phyloP scores from a whole-genome alignment of 1,284 basidiomycete species.

The Apiotrichum siamense region DNA sequence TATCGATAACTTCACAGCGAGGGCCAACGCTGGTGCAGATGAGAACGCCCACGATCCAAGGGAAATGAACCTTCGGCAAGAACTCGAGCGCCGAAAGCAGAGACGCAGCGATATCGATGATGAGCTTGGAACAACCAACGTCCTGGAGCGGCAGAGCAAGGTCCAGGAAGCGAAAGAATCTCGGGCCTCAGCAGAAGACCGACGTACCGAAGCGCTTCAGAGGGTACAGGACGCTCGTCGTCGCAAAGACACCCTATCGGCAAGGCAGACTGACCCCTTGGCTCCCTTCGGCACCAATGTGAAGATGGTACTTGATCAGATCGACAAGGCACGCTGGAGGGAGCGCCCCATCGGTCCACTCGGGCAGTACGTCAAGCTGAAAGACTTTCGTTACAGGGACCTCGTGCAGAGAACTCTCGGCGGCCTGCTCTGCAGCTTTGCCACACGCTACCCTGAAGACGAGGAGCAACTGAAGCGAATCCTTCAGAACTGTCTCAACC shows the following conservation, averaged over 20 bases:
- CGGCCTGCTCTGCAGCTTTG: slow-evolving; percentile 62
- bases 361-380: slow-evolving; percentile 69
- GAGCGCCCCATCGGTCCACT: slow-evolving; percentile 79
- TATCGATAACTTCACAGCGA: no score
- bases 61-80: no score
- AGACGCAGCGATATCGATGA: no score
- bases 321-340: slow-evolving; percentile 58
- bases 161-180: not conserved
- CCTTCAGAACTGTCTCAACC: slow-evolving; percentile 48
- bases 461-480: slow-evolving; percentile 58
- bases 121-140: no score
- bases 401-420: slow-evolving; percentile 65
- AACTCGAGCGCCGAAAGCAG: no score
- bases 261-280: slow-evolving; percentile 52
- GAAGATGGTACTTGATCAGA: slow-evolving; percentile 52
- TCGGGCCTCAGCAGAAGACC: not conserved
- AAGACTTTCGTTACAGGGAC: slow-evolving; percentile 62
- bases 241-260: not conserved
- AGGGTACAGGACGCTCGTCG: not conserved
- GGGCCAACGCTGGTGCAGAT: no score
- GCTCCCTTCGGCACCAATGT: slow-evolving; percentile 43
- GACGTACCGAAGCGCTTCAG: not conserved
- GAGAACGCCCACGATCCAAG: no score
- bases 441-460: slow-evolving; percentile 69
- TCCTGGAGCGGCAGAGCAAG: no score